A percentile compares a stretch with the other conserved stretches of the same genome.
These are phyloP conservation scores for Fusarium algeriense DNA, from an alignment of 2,329 filamentous ascomycete genomes.

Conservation along the genomic window DNA sequence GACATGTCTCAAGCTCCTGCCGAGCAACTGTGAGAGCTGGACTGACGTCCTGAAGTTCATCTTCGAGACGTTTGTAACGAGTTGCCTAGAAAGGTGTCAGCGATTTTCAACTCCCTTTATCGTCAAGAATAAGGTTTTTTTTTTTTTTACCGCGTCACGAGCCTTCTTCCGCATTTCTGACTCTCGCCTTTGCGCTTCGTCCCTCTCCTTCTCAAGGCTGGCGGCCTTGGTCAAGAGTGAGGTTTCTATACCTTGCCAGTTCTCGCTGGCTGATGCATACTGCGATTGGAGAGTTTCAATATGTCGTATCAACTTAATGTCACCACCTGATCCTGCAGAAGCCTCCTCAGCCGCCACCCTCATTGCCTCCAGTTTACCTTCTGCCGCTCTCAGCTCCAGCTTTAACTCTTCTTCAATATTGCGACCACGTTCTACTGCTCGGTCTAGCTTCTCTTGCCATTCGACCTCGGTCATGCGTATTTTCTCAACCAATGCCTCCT, in stretches of 20 bases:
- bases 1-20: conserved; percentile 71
- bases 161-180: conserved; percentile 90
- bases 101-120: neutral
- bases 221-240: conserved; percentile 83
- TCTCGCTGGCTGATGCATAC: conserved; percentile 92
- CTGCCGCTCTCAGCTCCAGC: conserved; percentile 80
- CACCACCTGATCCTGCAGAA: conserved; percentile 82
- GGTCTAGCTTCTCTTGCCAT: conserved; percentile 77
- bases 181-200: conserved; percentile 86
- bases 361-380: conserved; percentile 90
- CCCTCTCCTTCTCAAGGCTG: conserved; percentile 87
- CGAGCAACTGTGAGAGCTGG: conserved; percentile 74
- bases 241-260: conserved; percentile 96
- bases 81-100: conserved; percentile 63
- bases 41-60: conserved; percentile 81
- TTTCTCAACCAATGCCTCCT: conserved; percentile 79
- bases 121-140: neutral
- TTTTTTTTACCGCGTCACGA: conserved; percentile 78
- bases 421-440: conserved; percentile 77
- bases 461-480: conserved; percentile 76
- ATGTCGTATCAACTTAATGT: conserved; percentile 91
- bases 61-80: conserved; percentile 76
- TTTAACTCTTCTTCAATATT: conserved; percentile 81
- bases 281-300: conserved; percentile 96
- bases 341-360: conserved; percentile 89